Base-by-base conservation (phyloP, 1,284 basidiomycete genomes). In the Bjerkandera adusta region DNA sequence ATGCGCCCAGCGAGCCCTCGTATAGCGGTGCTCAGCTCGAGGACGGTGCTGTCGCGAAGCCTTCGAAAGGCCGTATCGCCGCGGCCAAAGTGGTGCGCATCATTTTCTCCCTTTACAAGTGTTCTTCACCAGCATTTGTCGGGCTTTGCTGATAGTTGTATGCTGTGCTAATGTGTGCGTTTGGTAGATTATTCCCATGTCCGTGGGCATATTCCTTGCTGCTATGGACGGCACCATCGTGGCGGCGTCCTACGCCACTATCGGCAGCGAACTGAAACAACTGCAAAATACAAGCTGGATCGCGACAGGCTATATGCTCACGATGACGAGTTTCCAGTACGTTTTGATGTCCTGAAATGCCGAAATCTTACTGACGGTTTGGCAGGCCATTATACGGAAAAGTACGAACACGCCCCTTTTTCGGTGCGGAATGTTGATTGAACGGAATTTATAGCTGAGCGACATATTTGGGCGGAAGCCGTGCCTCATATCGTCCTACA, bases 231-330 rank as follows among this genome's bases (percentile, higher is more conserved):
- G 66, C 30, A 83, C 79, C 0, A 80, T 83, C 36, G 73, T 83
- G 33, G 72, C 79, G 11, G 78, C 79, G 1, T 67, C 79, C 0
- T 83, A 81, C 55, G 78, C 80, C 4, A 67, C 76, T 1, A 84
- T 83, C 44, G 81, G 81, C 10, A 82, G 71, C 54, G 79, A 83
- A 50, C 65, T 84, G 10, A 72, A 82, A 5, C 73, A 81, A 56
- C 69, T 84, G 2, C 79, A 83, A 52, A 81, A 75, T 51, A 81
- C 79, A 0, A 81, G 79, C 54, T 84, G 81, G 81, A 77, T 84
- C 25, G 77, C 79, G 2, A 83, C 81, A 0, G 73, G 75, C 0
- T 83, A 83, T 54, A 72, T 84, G 68, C 61, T 84, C 34, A 81
- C 80, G 0, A 59, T 77, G 34, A 79, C 80, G 0, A 77, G 73